Percentiles rank a stretch among this genome's conserved stretches.
Evolutionary conservation across 257 asterid genomes (phyloP).

Genomic region (Salvia miltiorrhiza): DNA sequence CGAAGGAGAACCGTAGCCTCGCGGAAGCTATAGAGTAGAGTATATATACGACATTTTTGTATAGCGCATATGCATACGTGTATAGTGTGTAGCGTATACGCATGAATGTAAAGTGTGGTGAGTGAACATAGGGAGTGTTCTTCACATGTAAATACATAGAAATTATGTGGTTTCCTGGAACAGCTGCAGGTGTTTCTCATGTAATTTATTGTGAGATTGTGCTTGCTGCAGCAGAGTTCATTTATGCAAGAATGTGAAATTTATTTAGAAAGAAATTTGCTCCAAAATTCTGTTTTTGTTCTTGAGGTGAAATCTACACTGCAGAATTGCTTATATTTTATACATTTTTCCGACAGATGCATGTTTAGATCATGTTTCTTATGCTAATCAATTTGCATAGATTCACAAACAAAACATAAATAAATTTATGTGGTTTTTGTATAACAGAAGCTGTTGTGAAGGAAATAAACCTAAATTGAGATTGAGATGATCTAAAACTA

Average conservation of each 20-base stretch:
- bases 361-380: not conserved
- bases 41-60: slow-evolving; percentile 26
- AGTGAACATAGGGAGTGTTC: not conserved
- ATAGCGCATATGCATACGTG: slow-evolving; percentile 9
- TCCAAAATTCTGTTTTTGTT: not conserved
- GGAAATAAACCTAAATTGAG: no score
- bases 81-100: not conserved
- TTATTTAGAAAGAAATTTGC: not conserved
- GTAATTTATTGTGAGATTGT: slow-evolving; percentile 13
- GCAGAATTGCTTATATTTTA: not conserved
- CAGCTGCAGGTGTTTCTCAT: slow-evolving; percentile 38
- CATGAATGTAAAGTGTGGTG: slow-evolving; percentile 10
- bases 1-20: slow-evolving; percentile 28
- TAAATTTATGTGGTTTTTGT: no score
- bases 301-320: not conserved
- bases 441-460: no score
- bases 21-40: slow-evolving; percentile 7
- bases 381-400: not conserved
- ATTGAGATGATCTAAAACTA: no score
- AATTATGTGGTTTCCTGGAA: slow-evolving; percentile 1
- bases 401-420: no score
- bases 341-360: not conserved
- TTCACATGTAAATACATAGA: slow-evolving; percentile 28
- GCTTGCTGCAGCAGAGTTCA: slow-evolving; percentile 39
- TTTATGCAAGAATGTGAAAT: not conserved